Conservation (phyloP, 306 rosid species). For the Vicia villosa region DNA sequence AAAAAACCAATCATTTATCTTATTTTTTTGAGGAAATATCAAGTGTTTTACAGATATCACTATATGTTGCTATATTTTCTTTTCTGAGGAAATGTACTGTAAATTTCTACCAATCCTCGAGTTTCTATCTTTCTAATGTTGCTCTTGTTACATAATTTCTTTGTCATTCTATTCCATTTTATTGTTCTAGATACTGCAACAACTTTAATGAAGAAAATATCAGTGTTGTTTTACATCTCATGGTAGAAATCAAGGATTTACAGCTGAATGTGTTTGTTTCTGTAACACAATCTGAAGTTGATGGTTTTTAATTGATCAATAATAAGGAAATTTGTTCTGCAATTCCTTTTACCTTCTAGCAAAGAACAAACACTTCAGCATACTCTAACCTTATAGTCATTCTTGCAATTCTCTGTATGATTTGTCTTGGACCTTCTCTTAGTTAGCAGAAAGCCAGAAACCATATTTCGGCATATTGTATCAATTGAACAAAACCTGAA, state of each 20-base stretch:
- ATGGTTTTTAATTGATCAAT: conserved; percentile 7
- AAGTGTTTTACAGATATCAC: too few relatives aligned
- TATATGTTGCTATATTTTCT: background rate
- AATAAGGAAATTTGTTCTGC: background rate
- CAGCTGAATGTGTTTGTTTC: background rate
- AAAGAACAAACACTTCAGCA: background rate
- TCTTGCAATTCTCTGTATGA: conserved; percentile 3
- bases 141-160: conserved; percentile 2
- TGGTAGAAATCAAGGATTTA: background rate
- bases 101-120: background rate
- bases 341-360: background rate
- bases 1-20: too few relatives aligned
- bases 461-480: conserved; percentile 26
- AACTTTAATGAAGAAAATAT: background rate
- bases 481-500: conserved; percentile 28
- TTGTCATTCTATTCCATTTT: background rate
- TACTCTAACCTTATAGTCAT: background rate
- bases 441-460: conserved; percentile 4
- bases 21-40: background rate
- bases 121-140: conserved; percentile 1
- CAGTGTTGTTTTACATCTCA: conserved; percentile 17
- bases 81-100: background rate
- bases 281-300: background rate
- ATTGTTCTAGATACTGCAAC: background rate
- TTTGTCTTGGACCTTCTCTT: conserved; percentile 11